Evolutionary conservation across 495 filamentous ascomycete genomes (phyloP).

Genomic region (Cercophora newfieldiana): DNA sequence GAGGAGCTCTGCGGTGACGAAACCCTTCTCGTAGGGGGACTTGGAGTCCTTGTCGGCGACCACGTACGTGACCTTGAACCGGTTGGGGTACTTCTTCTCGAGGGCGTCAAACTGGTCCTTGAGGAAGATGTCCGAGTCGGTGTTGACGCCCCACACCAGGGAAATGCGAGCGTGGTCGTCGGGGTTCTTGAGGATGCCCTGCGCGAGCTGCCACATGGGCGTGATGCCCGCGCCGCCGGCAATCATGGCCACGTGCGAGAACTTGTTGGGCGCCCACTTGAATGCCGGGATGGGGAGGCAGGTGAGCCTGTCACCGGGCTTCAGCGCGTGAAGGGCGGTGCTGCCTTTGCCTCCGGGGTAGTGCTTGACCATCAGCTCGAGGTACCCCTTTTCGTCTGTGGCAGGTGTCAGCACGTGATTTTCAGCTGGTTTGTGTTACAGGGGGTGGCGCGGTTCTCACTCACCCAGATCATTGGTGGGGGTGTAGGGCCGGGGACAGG

Average conservation of each 20-base stretch:
- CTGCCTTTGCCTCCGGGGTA: conserved; percentile 65
- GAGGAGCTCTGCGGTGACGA: conserved; percentile 58
- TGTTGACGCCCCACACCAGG: conserved; percentile 66
- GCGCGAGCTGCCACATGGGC: conserved; percentile 61
- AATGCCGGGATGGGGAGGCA: conserved; percentile 54
- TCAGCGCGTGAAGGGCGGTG: conserved; percentile 59
- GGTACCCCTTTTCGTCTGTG: conserved; percentile 52
- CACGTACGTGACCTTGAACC: conserved; percentile 61
- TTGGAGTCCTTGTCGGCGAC: conserved; percentile 50
- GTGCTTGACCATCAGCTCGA: conserved; percentile 63
- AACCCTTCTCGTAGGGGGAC: conserved; percentile 52
- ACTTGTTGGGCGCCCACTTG: conserved; percentile 57
- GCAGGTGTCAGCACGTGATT: conserved; percentile 7
- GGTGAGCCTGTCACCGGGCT: conserved; percentile 58
- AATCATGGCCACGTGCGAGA: conserved; percentile 56
- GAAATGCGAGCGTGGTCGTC: conserved; percentile 62
- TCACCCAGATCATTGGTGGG: conserved; percentile 57
- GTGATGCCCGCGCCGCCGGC: conserved; percentile 67
- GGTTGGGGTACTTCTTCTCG: conserved; percentile 53
- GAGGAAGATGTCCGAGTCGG: conserved; percentile 61
- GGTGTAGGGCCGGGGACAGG: conserved; percentile 60
- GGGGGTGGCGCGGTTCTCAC: conserved; percentile 31
- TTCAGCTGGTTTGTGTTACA: background rate
- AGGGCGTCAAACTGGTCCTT: conserved; percentile 54
- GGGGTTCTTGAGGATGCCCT: conserved; percentile 62